Evolutionary conservation across 495 filamentous ascomycete genomes (phyloP).

Genomic region (Chlorociboria aeruginascens): DNA sequence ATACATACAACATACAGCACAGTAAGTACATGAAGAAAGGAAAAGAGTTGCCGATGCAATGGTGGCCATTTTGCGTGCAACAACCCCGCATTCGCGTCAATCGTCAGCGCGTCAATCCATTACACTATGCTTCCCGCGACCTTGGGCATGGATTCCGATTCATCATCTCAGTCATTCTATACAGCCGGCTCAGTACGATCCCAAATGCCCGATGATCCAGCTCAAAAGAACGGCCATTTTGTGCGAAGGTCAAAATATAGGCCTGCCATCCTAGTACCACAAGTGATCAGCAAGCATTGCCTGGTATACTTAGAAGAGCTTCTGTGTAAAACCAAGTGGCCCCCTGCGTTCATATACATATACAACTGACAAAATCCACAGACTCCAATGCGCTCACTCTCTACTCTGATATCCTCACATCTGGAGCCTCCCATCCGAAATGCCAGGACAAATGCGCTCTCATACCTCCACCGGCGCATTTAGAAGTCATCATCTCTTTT

Average conservation of each 20-base stretch:
- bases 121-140: no score
- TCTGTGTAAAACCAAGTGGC: conserved; percentile 40
- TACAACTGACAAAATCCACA: conserved; percentile 22
- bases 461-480: conserved; percentile 16
- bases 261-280: conserved; percentile 40
- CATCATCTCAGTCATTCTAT: neutral
- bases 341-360: neutral
- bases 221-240: conserved; percentile 11
- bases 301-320: conserved; percentile 68
- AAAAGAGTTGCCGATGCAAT: no score
- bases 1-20: no score
- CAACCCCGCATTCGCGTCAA: no score
- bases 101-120: no score
- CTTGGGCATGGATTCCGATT: no score
- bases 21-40: no score
- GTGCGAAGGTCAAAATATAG: conserved; percentile 31
- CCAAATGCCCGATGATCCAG: conserved; percentile 16
- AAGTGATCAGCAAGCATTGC: conserved; percentile 50
- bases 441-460: conserved; percentile 34
- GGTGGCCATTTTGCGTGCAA: no score
- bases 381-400: conserved; percentile 59
- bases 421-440: conserved; percentile 35
- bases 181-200: neutral
- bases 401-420: conserved; percentile 49
- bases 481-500: conserved; percentile 20